Conservation (phyloP, 2,329 filamentous ascomycete genomes). For the Graphilbum sp. region DNA sequence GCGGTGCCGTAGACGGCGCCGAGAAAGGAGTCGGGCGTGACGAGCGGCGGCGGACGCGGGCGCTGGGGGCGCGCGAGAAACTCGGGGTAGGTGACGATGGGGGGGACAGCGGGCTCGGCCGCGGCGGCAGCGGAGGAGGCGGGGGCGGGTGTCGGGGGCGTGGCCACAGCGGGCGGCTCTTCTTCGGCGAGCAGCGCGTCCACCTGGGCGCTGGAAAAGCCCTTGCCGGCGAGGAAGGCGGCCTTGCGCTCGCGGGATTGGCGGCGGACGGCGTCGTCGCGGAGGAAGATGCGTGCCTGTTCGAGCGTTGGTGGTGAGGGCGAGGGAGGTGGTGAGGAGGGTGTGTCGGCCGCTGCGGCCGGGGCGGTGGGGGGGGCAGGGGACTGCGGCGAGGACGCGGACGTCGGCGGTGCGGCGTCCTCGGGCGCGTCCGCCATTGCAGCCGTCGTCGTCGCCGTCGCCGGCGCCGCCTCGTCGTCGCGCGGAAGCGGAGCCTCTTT, state of each 20-base stretch:
- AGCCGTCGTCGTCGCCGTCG: too few relatives aligned
- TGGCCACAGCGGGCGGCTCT: slow-evolving; percentile 14
- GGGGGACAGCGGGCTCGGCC: slow-evolving; percentile 18
- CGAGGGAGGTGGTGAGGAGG: background rate
- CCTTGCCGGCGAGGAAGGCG: slow-evolving; percentile 64
- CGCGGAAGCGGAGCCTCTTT: too few relatives aligned
- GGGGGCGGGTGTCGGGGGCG: slow-evolving; percentile 53
- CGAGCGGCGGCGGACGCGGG: slow-evolving; percentile 38
- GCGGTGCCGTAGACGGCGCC: slow-evolving; percentile 42
- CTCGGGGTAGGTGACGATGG: slow-evolving; percentile 55
- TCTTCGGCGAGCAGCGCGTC: slow-evolving; percentile 38
- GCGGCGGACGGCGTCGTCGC: slow-evolving; percentile 55
- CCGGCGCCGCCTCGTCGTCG: too few relatives aligned
- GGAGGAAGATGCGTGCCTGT: slow-evolving; percentile 59
- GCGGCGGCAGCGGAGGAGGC: slow-evolving; percentile 42
- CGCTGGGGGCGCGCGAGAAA: slow-evolving; percentile 42
- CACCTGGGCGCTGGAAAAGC: slow-evolving; percentile 51
- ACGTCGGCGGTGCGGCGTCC: too few relatives aligned
- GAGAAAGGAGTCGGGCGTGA: slow-evolving; percentile 42
- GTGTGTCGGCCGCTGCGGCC: background rate
- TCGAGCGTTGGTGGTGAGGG: slow-evolving; percentile 25
- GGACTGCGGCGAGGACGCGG: too few relatives aligned
- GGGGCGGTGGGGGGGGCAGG: background rate
- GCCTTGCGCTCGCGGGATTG: slow-evolving; percentile 56
- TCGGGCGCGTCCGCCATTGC: too few relatives aligned